phyloP scores from a whole-genome alignment of 495 filamentous ascomycete genomes.

The Penicillium robsamsonii region DNA sequence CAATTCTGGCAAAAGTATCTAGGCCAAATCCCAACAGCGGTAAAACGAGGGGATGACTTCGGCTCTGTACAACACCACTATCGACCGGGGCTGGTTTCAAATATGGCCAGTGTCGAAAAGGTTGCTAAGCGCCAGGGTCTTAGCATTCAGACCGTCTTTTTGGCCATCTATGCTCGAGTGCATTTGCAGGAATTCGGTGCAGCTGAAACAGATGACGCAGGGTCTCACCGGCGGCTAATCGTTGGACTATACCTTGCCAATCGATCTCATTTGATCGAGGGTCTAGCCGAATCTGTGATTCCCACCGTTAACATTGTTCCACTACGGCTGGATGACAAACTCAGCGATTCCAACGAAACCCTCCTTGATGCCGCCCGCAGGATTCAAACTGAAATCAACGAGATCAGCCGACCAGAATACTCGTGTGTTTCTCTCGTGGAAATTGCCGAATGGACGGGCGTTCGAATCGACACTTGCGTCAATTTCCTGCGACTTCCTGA shows the following conservation, averaged over 20 bases:
- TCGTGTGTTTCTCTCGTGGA: slow-evolving; percentile 32
- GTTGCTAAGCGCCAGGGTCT: slow-evolving; percentile 30
- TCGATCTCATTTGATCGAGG: slow-evolving; percentile 29
- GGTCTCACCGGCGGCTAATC: slow-evolving; percentile 11
- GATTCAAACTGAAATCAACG: slow-evolving; percentile 33
- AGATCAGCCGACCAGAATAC: slow-evolving; percentile 33
- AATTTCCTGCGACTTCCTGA: slow-evolving; percentile 39
- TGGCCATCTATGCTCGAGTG: slow-evolving; percentile 35
- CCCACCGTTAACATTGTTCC: slow-evolving; percentile 41
- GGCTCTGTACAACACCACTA: slow-evolving; percentile 28
- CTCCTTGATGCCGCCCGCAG: slow-evolving; percentile 24
- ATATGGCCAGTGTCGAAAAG: slow-evolving; percentile 27
- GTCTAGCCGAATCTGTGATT: slow-evolving; percentile 27
- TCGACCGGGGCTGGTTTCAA: slow-evolving; percentile 29
- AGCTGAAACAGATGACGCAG: slow-evolving; percentile 7
- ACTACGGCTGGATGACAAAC: slow-evolving; percentile 28
- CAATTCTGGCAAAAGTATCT: slow-evolving; percentile 37
- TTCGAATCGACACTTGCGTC: slow-evolving; percentile 34
- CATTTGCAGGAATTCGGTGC: slow-evolving; percentile 19
- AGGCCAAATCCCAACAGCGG: slow-evolving; percentile 16
- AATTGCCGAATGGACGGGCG: slow-evolving; percentile 38
- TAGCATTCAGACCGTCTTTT: slow-evolving; percentile 35
- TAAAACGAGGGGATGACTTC: slow-evolving; percentile 12
- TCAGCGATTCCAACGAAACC: slow-evolving; percentile 12
- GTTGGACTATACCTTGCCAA: slow-evolving; percentile 40